Conservation (phyloP, 352 stramenopile genomes). For the Phytophthora meadii region DNA sequence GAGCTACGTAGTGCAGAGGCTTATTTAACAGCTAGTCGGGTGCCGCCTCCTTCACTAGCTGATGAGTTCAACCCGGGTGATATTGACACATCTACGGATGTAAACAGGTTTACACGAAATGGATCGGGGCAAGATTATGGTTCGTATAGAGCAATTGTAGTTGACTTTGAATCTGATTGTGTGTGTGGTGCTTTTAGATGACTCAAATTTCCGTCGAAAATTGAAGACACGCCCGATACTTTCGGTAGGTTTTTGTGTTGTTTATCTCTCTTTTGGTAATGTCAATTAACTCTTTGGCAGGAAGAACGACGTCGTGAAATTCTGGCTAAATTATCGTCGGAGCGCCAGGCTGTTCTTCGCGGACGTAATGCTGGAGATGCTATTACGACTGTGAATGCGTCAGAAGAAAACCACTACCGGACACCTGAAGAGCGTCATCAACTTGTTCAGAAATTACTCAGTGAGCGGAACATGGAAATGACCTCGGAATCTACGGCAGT, state of each 20-base stretch:
- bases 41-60: neutral
- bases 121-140: constrained; percentile 7
- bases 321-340: constrained; percentile 65
- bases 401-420: constrained; percentile 3
- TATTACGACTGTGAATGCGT: too few relatives aligned
- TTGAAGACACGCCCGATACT: constrained; percentile 44
- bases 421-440: constrained; percentile 27
- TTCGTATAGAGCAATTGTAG: constrained; percentile 1
- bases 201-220: constrained; percentile 34
- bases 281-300: constrained; percentile 26
- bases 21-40: constrained; percentile 49
- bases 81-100: neutral
- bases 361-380: neutral
- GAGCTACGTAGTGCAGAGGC: constrained; percentile 68
- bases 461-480: constrained; percentile 8
- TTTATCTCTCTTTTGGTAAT: neutral
- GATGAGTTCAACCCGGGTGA: neutral
- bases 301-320: constrained; percentile 71
- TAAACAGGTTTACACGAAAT: constrained; percentile 10
- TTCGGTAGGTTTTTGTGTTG: constrained; percentile 31
- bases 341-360: constrained; percentile 53
- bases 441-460: constrained; percentile 37
- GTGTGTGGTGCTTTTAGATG: constrained; percentile 10
- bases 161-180: neutral
- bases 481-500: neutral